Evolutionary conservation across 2,329 filamentous ascomycete species (phyloP).

Genomic region (Ophiostoma angusticollis): DNA sequence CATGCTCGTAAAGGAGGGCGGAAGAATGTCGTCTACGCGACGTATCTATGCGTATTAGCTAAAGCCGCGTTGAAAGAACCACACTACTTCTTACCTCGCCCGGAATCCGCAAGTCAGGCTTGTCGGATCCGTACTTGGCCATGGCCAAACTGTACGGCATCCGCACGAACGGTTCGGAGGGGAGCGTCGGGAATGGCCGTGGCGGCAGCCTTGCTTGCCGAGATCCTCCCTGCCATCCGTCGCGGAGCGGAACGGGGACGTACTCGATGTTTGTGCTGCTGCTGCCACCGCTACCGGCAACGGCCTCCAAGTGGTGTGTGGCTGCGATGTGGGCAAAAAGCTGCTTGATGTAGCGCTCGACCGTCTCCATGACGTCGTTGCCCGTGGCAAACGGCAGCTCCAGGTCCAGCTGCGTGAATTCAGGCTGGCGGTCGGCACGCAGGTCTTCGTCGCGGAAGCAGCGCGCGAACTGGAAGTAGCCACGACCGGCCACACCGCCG

Average conservation of each 20-base stretch:
- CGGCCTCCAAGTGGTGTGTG: conserved; percentile 21
- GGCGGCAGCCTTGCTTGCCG: not conserved
- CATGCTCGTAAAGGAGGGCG: conserved; percentile 55
- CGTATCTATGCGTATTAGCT: conserved; percentile 37
- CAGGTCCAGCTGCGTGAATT: conserved; percentile 89
- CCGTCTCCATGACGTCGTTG: conserved; percentile 49
- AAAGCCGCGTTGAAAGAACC: not conserved
- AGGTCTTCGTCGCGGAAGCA: conserved; percentile 95
- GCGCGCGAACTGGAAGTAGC: conserved; percentile 84
- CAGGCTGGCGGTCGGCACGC: conserved; percentile 82
- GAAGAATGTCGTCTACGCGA: conserved; percentile 49
- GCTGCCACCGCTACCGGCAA: not conserved
- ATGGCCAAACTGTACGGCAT: conserved; percentile 70
- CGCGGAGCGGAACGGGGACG: not conserved
- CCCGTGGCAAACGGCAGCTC: conserved; percentile 81
- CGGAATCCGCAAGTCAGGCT: conserved; percentile 73
- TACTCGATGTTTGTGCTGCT: too few relatives aligned
- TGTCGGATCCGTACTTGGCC: conserved; percentile 72
- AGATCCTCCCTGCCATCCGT: too few relatives aligned
- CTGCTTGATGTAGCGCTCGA: conserved; percentile 38
- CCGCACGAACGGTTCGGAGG: conserved; percentile 33
- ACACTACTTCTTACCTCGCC: conserved; percentile 39
- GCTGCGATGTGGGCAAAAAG: conserved; percentile 40
- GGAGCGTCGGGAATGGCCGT: conserved; percentile 15
- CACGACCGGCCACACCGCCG: conserved; percentile 52